Evolutionary conservation across 257 asterid genomes (phyloP).

Genomic region (Jacaranda mimosifolia): DNA sequence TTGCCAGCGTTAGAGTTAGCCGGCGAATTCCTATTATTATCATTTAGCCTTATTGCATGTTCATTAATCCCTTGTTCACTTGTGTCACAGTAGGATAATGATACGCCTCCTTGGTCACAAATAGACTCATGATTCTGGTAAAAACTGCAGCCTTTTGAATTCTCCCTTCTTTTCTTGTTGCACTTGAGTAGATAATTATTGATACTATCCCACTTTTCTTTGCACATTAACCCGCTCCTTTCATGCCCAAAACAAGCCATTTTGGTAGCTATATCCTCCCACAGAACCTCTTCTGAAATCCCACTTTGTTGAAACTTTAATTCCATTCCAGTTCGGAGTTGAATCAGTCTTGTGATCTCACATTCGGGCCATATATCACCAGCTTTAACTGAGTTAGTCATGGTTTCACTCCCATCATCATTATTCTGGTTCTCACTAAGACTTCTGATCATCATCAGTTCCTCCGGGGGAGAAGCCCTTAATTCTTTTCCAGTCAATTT

Average conservation of each 20-base stretch:
- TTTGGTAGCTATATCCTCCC: conserved; percentile 66
- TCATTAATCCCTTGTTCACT: conserved; percentile 32
- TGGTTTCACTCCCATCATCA: too few species aligned
- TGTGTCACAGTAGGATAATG: conserved; percentile 30
- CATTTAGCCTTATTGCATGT: too few species aligned
- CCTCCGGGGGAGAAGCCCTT: neutral
- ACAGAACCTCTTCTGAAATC: conserved; percentile 43
- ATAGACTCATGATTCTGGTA: conserved; percentile 34
- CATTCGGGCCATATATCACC: conserved; percentile 51
- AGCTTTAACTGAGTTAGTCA: neutral
- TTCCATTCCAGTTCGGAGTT: conserved; percentile 56
- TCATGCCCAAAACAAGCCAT: conserved; percentile 63
- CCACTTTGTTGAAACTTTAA: conserved; percentile 45
- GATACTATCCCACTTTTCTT: conserved; percentile 61
- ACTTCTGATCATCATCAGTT: too few species aligned
- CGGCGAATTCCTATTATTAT: too few species aligned
- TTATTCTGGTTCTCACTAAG: too few species aligned
- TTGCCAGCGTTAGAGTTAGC: conserved; percentile 29
- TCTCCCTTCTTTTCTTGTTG: conserved; percentile 64
- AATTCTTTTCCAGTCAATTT: conserved; percentile 52
- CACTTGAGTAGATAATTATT: conserved; percentile 55
- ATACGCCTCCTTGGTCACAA: conserved; percentile 6
- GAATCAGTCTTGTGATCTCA: conserved; percentile 56
- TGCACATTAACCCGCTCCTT: conserved; percentile 53
- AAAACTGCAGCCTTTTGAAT: conserved; percentile 34